A percentile compares a stretch with the other conserved stretches of the same genome.
Conservation (phyloP, 2,329 filamentous ascomycete genomes). For the Pestalotiopsis sp. region DNA sequence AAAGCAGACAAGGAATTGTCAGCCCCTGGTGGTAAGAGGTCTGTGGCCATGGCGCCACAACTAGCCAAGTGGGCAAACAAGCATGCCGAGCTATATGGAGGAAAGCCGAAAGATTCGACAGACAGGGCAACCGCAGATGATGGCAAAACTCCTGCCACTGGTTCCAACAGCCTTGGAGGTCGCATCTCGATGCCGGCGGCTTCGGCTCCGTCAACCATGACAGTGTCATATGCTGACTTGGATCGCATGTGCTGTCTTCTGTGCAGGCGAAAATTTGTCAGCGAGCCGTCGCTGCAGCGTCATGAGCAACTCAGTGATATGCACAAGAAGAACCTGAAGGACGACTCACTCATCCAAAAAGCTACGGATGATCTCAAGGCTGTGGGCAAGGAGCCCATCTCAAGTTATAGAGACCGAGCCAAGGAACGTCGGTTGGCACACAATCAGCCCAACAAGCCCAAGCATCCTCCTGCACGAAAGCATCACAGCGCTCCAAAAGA, state of each 20-base stretch:
- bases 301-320: slow-evolving; percentile 48
- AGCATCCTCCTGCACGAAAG: slow-evolving; percentile 31
- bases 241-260: slow-evolving; percentile 45
- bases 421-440: slow-evolving; percentile 67
- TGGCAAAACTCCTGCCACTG: slow-evolving; percentile 29
- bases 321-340: slow-evolving; percentile 38
- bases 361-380: slow-evolving; percentile 33
- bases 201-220: slow-evolving; percentile 34
- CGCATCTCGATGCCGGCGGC: slow-evolving; percentile 11
- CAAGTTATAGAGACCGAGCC: slow-evolving; percentile 66
- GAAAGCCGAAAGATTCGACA: slow-evolving; percentile 37
- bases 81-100: slow-evolving; percentile 67
- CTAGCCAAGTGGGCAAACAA: slow-evolving; percentile 74
- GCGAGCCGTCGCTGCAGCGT: slow-evolving; percentile 40
- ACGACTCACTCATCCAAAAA: slow-evolving; percentile 30
- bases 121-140: slow-evolving; percentile 34
- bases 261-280: slow-evolving; percentile 44
- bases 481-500: slow-evolving; percentile 33
- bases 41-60: slow-evolving; percentile 63
- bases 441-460: slow-evolving; percentile 61
- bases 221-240: slow-evolving; percentile 63
- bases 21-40: slow-evolving; percentile 43
- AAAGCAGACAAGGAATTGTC: slow-evolving; percentile 52
- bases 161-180: slow-evolving; percentile 25
- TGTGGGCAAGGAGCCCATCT: slow-evolving; percentile 35